Conservation (phyloP, 2,329 filamentous ascomycete species). For the Pseudocercospora eumusae region DNA sequence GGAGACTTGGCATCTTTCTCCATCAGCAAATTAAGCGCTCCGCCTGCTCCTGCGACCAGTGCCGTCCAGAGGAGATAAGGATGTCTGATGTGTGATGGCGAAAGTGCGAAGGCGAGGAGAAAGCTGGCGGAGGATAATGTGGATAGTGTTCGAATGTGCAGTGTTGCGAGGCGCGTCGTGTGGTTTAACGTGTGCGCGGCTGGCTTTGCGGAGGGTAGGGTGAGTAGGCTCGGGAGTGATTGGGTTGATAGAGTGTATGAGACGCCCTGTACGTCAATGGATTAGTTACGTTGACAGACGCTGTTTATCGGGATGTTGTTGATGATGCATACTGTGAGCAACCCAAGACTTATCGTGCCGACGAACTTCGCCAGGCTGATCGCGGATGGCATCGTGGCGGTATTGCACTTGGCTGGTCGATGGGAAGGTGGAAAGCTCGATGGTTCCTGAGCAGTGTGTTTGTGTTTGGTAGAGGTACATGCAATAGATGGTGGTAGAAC, state of each 20-base stretch:
- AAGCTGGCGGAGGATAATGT: slow-evolving; percentile 70
- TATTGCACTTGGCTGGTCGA: background rate
- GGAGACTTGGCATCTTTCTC: slow-evolving; percentile 28
- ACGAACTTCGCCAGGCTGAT: slow-evolving; percentile 87
- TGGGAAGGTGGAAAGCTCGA: background rate
- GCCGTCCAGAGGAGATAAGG: slow-evolving; percentile 89
- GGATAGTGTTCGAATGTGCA: slow-evolving; percentile 67
- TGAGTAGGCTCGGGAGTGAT: slow-evolving; percentile 76
- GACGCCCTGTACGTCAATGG: slow-evolving; percentile 70
- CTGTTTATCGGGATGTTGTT: no score
- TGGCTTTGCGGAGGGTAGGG: slow-evolving; percentile 72
- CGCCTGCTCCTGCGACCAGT: slow-evolving; percentile 59
- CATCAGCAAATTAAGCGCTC: slow-evolving; percentile 43
- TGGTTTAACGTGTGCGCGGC: slow-evolving; percentile 67
- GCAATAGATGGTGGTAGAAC: background rate
- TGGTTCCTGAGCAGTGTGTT: background rate
- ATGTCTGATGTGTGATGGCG: slow-evolving; percentile 73
- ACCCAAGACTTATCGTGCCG: slow-evolving; percentile 82
- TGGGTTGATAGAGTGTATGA: slow-evolving; percentile 81
- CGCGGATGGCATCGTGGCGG: slow-evolving; percentile 46
- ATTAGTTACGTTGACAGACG: no score
- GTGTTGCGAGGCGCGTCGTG: slow-evolving; percentile 62
- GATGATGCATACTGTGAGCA: slow-evolving; percentile 47
- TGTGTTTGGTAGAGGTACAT: background rate
- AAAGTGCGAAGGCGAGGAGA: slow-evolving; percentile 74